A percentile compares a stretch with the other conserved stretches of the same genome.
phyloP scores from a whole-genome alignment of 768 basidiomycete species.

The Termitomyces eurrhizus region DNA sequence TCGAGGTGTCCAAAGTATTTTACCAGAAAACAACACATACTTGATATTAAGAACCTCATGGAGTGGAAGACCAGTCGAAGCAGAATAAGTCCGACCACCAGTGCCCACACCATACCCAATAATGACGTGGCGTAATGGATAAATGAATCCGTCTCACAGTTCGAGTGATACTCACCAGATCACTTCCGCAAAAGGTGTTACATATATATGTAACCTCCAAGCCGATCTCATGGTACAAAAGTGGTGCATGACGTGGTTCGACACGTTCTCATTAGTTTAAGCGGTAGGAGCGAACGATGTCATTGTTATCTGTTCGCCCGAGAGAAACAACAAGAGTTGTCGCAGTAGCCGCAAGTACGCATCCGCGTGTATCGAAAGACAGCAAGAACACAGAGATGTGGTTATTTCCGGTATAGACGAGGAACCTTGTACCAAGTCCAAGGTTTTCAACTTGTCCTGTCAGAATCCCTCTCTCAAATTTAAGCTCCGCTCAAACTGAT shows the following conservation, averaged over 20 bases:
- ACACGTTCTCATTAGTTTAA: no score
- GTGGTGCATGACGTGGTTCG: no score
- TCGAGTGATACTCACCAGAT: not conserved
- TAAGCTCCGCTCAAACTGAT: no score
- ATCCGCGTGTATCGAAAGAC: not conserved
- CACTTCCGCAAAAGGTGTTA: slow-evolving; percentile 7
- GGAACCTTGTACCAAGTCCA: no score
- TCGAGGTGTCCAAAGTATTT: not conserved
- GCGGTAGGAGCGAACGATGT: no score
- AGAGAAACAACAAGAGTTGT: not conserved
- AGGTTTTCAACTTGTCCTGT: no score
- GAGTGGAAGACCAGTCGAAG: not conserved
- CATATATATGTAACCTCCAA: slow-evolving; percentile 16
- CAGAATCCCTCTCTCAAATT: no score
- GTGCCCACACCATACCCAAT: slow-evolving; percentile 5
- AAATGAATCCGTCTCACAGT: not conserved
- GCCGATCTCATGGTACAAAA: not conserved
- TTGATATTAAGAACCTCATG: not conserved
- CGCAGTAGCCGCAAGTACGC: not conserved
- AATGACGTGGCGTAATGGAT: not conserved
- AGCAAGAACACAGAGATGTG: no score
- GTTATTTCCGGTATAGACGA: not conserved
- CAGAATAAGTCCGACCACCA: slow-evolving; percentile 1
- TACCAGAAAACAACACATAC: not conserved
- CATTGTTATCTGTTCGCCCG: not conserved